Conservation (phyloP, 768 basidiomycete genomes). For the Polyporus arcularius region DNA sequence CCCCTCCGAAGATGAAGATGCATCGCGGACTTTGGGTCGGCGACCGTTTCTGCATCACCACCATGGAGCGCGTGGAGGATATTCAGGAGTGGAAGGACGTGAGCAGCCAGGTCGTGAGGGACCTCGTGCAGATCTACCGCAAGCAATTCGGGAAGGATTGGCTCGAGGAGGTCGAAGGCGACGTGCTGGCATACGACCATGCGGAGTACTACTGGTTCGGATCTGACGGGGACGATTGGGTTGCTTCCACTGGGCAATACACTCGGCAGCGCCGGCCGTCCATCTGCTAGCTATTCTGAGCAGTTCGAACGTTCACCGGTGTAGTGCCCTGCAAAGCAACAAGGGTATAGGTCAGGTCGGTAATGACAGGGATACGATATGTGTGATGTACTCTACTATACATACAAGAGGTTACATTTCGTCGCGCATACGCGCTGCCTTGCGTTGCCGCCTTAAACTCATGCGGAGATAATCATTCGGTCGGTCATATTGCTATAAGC, state of each 20-base stretch:
- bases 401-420: too few species aligned
- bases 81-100: neutral
- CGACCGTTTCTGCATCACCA: slow-evolving; percentile 5
- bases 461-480: too few species aligned
- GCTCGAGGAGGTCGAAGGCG: neutral
- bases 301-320: too few species aligned
- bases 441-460: too few species aligned
- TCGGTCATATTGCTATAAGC: too few species aligned
- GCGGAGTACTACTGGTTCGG: neutral
- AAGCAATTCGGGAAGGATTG: neutral
- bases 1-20: neutral
- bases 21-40: slow-evolving; percentile 1
- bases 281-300: too few species aligned
- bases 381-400: too few species aligned
- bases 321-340: too few species aligned
- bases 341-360: too few species aligned
- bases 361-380: too few species aligned
- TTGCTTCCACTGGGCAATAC: neutral
- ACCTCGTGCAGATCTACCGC: neutral
- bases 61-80: neutral
- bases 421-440: too few species aligned
- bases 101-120: slow-evolving; percentile 1
- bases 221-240: neutral
- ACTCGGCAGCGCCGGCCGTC: too few species aligned
- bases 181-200: neutral